A percentile compares a stretch with the other conserved stretches of the same genome.
These are phyloP conservation scores for Entomortierella parvispora DNA, from an alignment of 192 early-diverging fungal species.

Conservation along the genomic window DNA sequence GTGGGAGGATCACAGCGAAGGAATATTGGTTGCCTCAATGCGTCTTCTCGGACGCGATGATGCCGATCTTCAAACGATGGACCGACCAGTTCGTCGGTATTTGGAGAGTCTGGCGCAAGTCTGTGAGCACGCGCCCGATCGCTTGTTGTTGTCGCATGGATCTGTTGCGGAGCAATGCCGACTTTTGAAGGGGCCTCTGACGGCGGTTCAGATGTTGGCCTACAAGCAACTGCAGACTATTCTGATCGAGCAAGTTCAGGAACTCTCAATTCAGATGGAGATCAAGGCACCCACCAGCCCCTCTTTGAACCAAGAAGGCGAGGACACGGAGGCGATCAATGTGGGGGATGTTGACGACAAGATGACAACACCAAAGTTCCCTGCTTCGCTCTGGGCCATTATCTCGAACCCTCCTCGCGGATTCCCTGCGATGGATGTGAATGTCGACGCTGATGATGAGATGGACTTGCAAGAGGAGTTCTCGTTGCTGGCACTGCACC, in stretches of 20 bases:
- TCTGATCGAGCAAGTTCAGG: slow-evolving; percentile 35
- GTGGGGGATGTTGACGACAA: slow-evolving; percentile 10
- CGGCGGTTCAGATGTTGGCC: slow-evolving; percentile 34
- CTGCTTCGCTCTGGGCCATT: slow-evolving; percentile 37
- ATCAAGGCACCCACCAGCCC: slow-evolving; percentile 30
- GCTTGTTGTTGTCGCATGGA: slow-evolving; percentile 33
- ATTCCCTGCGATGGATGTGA: slow-evolving; percentile 50
- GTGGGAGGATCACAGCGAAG: slow-evolving; percentile 45
- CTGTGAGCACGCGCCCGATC: slow-evolving; percentile 20
- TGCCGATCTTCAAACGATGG: slow-evolving; percentile 10
- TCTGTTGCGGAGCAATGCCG: slow-evolving; percentile 38
- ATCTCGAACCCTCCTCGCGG: slow-evolving; percentile 37
- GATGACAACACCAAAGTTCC: slow-evolving; percentile 46
- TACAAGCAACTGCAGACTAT: slow-evolving; percentile 43
- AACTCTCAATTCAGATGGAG: slow-evolving; percentile 43
- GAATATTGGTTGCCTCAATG: slow-evolving; percentile 27
- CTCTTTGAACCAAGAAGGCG: slow-evolving; percentile 12
- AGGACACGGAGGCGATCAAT: neutral
- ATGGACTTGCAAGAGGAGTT: slow-evolving; percentile 27
- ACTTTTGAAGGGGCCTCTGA: slow-evolving; percentile 27
- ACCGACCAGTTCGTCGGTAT: slow-evolving; percentile 46
- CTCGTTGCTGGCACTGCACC: slow-evolving; percentile 17
- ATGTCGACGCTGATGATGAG: slow-evolving; percentile 46
- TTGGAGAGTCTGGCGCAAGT: slow-evolving; percentile 23
- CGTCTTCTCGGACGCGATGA: slow-evolving; percentile 31